phyloP scores from a whole-genome alignment of 2,329 filamentous ascomycete species.

The Elsinoe ampelina region DNA sequence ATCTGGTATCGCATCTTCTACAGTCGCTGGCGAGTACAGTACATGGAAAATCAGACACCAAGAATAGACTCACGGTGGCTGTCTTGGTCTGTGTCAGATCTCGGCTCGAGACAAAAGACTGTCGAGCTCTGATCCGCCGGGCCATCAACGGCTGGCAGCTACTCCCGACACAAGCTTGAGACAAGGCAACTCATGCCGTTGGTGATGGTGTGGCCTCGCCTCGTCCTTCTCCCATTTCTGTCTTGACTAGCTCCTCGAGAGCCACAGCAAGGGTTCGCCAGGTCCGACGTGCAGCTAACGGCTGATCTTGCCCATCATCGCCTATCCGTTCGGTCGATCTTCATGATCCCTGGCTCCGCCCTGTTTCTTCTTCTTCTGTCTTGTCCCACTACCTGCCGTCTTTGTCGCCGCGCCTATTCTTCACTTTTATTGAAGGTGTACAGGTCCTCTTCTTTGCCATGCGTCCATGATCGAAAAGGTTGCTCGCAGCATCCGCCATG shows the following conservation, averaged over 20 bases:
- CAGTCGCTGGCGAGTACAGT: too few relatives aligned
- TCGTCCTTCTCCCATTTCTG: slow-evolving; percentile 9
- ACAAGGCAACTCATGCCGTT: slow-evolving; percentile 12
- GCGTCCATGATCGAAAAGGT: background rate
- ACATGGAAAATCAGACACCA: too few relatives aligned
- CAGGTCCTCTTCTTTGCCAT: background rate
- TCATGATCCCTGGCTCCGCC: background rate
- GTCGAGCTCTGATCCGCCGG: background rate
- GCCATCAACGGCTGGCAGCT: background rate
- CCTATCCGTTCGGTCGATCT: background rate
- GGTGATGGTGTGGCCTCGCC: background rate
- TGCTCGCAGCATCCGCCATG: slow-evolving; percentile 37
- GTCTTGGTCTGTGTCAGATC: too few relatives aligned
- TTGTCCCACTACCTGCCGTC: background rate
- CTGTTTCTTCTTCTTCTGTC: too few relatives aligned
- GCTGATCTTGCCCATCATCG: slow-evolving; percentile 9
- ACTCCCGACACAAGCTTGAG: slow-evolving; percentile 1
- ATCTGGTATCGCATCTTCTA: too few relatives aligned
- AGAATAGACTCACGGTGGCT: too few relatives aligned
- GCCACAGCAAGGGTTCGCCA: background rate
- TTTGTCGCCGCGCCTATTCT: slow-evolving; percentile 3
- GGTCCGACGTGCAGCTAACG: slow-evolving; percentile 8
- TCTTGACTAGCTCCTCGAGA: background rate
- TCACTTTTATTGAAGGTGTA: background rate
- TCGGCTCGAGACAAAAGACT: too few relatives aligned